Base-by-base conservation (phyloP, 192 early-diverging fungal species). In the Thamnidium elegans region DNA sequence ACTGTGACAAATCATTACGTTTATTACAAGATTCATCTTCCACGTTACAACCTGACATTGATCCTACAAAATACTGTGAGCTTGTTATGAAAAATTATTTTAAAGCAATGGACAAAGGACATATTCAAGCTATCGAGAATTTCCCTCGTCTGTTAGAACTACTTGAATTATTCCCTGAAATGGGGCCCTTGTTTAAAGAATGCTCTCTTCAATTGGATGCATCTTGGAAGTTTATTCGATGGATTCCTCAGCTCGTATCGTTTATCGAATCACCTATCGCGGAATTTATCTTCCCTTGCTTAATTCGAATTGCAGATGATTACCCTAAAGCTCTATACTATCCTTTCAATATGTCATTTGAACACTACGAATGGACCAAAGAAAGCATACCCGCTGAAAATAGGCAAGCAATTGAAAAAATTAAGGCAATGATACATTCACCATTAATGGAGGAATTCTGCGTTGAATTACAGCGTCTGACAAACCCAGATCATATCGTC, bases 211-310 rank as follows among this genome's bases (percentile, higher is more conserved):
- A 48, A 17, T 51, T 77, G 39, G 60, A 74, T 10, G 71, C 79
- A 11, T 71, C 75, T n/a, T 92, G 88, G 88, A 82, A 81, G 34
- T 87, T 89, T 75, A 72, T 92, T 44, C 77, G 81, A 32, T 92
- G 90, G 90, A 75, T 92, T 45, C 86, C 87, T 19, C 89, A 92
- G 52, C 68, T 92, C 48, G 87, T 90, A 1, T 84, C 90, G 13
- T 56, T 89, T 15, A 73, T 92, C 1, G 88, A 90, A 52, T 87
- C 86, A 50, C 52, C 76, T 5, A 68, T 78, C 7, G 82, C 82
- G 17, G 48, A 59, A 43, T 68, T 70, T 10, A 62, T 89, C 34
- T 81, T 81, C 62, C 82, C 84, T 7, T 65, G 87, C 7, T 46
- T 87, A 8, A 44, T 36, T 3, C 51, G 63, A 42, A 79, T 91